These are phyloP conservation scores for Stentor roeselii DNA, from an alignment of 73 alveolate genomes.

Conservation along the genomic window DNA sequence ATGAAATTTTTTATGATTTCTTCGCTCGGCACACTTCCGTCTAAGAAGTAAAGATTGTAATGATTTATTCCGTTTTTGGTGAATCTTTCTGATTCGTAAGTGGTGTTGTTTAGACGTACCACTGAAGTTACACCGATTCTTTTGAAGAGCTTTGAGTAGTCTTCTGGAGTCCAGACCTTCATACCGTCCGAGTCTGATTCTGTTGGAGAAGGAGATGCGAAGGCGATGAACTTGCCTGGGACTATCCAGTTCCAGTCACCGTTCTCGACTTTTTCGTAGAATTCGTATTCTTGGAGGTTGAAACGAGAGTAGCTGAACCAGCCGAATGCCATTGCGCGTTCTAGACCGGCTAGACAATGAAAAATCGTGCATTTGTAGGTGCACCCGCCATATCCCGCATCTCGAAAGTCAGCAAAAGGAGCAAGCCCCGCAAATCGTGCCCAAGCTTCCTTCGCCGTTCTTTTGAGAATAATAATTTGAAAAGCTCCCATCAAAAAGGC, in stretches of 20 bases:
- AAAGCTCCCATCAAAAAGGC: constrained; percentile 89
- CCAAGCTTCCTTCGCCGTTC: constrained; percentile 93
- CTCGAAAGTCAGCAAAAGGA: constrained; percentile 72
- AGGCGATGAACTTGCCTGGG: constrained; percentile 73
- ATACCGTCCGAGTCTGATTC: constrained; percentile 47
- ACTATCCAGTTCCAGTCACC: constrained; percentile 88
- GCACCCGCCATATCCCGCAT: constrained; percentile 87
- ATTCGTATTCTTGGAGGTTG: constrained; percentile 68
- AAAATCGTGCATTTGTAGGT: constrained; percentile 78
- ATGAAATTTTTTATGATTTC: constrained; percentile 70
- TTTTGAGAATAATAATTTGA: constrained; percentile 62
- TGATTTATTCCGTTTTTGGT: constrained; percentile 72
- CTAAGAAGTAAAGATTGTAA: constrained; percentile 83
- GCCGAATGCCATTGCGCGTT: constrained; percentile 62
- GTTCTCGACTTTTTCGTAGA: constrained; percentile 78
- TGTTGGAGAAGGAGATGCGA: constrained; percentile 60
- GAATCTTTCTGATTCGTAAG: constrained; percentile 73
- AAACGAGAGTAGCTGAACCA: constrained; percentile 74
- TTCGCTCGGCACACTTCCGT: constrained; percentile 92
- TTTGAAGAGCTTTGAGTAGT: constrained; percentile 85
- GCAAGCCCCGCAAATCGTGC: constrained; percentile 48
- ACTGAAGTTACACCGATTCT: constrained; percentile 75
- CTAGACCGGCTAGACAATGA: constrained; percentile 82
- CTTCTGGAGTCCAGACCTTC: constrained; percentile 79
- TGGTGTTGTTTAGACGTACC: constrained; percentile 79